Conservation (phyloP, 345 rosid species). For the Aquilaria sinensis region DNA sequence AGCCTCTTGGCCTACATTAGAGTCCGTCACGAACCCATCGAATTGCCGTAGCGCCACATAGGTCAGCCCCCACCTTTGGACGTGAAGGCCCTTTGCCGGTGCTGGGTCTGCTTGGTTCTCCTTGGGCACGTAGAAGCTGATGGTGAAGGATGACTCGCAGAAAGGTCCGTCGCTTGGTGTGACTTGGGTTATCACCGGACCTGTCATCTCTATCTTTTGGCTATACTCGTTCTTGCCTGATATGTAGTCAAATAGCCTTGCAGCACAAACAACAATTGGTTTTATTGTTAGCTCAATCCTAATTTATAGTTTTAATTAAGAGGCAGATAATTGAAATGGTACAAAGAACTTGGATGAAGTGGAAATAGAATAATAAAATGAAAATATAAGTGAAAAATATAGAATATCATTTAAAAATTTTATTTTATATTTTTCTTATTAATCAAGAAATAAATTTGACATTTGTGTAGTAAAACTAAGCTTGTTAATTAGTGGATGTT, state of each 20-base stretch:
- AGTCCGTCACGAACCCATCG: slow-evolving; percentile 64
- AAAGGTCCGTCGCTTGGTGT: slow-evolving; percentile 84
- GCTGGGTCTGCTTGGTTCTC: slow-evolving; percentile 74
- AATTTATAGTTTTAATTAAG: too few relatives aligned
- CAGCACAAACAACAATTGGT: background rate
- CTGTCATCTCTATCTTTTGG: slow-evolving; percentile 80
- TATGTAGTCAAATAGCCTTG: slow-evolving; percentile 75
- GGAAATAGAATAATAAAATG: too few relatives aligned
- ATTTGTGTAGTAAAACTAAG: too few relatives aligned
- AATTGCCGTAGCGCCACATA: slow-evolving; percentile 70
- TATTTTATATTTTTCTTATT: too few relatives aligned
- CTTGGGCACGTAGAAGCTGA: slow-evolving; percentile 78
- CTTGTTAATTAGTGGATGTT: too few relatives aligned
- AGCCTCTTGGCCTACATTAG: slow-evolving; percentile 55
- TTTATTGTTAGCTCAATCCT: too few relatives aligned
- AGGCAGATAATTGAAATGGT: too few relatives aligned
- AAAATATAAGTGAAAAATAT: too few relatives aligned
- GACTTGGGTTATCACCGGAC: slow-evolving; percentile 65
- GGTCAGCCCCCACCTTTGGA: slow-evolving; percentile 45
- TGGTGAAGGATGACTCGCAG: slow-evolving; percentile 67
- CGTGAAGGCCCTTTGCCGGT: slow-evolving; percentile 66
- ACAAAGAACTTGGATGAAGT: too few relatives aligned
- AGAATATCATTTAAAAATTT: too few relatives aligned
- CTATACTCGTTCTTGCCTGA: slow-evolving; percentile 66
- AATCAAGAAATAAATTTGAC: too few relatives aligned